Evolutionary conservation across 352 stramenopile species (phyloP).

Genomic region (Plasmopara viticola): DNA sequence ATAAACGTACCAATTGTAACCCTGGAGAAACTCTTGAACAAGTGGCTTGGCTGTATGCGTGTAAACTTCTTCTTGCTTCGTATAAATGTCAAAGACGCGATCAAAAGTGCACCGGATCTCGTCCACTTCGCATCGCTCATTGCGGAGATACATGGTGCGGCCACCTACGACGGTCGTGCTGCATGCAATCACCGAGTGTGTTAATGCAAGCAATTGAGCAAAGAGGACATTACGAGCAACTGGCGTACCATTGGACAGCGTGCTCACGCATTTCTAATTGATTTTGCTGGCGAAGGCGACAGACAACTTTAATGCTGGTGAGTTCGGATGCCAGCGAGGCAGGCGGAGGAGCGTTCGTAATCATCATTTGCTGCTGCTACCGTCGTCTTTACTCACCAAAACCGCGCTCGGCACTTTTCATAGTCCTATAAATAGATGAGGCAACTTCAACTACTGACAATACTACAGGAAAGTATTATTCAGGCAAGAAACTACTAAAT

Average conservation of each 20-base stretch:
- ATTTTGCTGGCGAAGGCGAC: slow-evolving; percentile 73
- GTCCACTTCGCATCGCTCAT: slow-evolving; percentile 64
- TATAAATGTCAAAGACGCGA: slow-evolving; percentile 51
- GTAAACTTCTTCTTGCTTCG: slow-evolving; percentile 66
- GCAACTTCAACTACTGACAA: background rate
- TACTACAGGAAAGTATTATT: background rate
- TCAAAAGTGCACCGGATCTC: slow-evolving; percentile 74
- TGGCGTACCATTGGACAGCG: slow-evolving; percentile 44
- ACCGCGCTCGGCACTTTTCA: background rate
- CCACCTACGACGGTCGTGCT: slow-evolving; percentile 55
- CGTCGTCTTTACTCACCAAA: slow-evolving; percentile 7
- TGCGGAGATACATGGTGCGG: slow-evolving; percentile 53
- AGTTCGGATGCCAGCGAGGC: slow-evolving; percentile 9
- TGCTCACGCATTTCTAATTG: slow-evolving; percentile 57
- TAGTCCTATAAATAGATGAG: slow-evolving; percentile 7
- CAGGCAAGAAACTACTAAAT: background rate
- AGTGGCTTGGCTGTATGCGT: slow-evolving; percentile 58
- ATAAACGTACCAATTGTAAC: slow-evolving; percentile 60
- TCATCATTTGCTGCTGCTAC: slow-evolving; percentile 16
- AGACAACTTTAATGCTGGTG: slow-evolving; percentile 65
- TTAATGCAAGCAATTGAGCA: background rate
- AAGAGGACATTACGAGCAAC: background rate
- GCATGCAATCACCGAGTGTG: background rate
- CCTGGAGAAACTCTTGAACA: slow-evolving; percentile 57
- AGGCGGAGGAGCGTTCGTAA: slow-evolving; percentile 8